Conservation (phyloP, 345 rosid species). For the Turritis glabra region DNA sequence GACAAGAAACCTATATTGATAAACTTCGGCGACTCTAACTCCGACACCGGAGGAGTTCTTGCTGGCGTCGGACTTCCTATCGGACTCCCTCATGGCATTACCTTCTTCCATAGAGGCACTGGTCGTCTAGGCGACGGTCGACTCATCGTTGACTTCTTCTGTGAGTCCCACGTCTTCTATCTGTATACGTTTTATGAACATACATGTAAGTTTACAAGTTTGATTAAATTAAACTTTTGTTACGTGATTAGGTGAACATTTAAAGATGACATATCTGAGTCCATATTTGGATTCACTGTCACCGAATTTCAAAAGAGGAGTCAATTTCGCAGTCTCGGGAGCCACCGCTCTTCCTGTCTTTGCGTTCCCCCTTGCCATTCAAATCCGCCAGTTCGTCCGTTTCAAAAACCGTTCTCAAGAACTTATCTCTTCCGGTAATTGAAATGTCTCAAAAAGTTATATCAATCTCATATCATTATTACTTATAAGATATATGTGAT, state of each 20-base stretch:
- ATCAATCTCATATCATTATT: no score
- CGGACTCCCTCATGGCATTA: conserved; percentile 53
- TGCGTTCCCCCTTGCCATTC: conserved; percentile 41
- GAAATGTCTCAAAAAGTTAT: not conserved
- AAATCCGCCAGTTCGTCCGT: conserved; percentile 47
- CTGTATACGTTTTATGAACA: no score
- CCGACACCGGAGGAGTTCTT: conserved; percentile 56
- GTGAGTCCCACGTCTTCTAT: conserved; percentile 40
- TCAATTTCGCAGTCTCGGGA: conserved; percentile 47
- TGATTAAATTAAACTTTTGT: not conserved
- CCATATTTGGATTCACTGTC: conserved; percentile 55
- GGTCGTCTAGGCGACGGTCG: conserved; percentile 58
- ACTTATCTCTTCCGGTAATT: conserved; percentile 37
- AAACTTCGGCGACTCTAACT: conserved; percentile 60
- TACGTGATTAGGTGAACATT: conserved; percentile 45
- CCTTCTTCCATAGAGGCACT: conserved; percentile 50
- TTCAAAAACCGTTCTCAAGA: conserved; percentile 48
- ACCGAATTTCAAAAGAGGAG: conserved; percentile 52
- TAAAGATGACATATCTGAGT: conserved; percentile 40
- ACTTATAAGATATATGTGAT: not conserved
- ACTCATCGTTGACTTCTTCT: conserved; percentile 56
- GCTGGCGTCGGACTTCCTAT: conserved; percentile 44
- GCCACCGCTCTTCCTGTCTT: conserved; percentile 45
- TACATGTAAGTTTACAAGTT: not conserved
- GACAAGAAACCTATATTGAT: conserved; percentile 40